These are phyloP conservation scores for Aspergillus chevalieri DNA, from an alignment of 2,329 filamentous ascomycete species.

Conservation along the genomic window DNA sequence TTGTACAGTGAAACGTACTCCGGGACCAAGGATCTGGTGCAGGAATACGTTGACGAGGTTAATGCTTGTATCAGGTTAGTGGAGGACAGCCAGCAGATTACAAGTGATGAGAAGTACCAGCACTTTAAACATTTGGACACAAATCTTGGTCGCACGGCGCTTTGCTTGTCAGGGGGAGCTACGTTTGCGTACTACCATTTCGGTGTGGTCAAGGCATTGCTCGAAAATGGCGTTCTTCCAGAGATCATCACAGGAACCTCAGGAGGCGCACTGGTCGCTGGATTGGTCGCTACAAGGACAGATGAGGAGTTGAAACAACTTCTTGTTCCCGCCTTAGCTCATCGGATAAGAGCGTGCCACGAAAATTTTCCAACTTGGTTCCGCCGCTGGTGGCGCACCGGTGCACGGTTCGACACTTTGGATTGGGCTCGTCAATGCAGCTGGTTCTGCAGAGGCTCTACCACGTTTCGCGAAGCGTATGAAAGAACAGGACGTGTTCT, in stretches of 20 bases:
- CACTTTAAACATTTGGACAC: constrained; percentile 84
- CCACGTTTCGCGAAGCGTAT: constrained; percentile 93
- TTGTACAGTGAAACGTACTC: constrained; percentile 98
- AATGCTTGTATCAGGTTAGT: constrained; percentile 59
- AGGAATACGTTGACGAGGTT: constrained; percentile 76
- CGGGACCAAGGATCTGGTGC: constrained; percentile 90
- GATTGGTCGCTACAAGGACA: constrained; percentile 78
- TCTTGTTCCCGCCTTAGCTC: constrained; percentile 78
- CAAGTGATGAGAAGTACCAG: constrained; percentile 65
- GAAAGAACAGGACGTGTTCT: constrained; percentile 88
- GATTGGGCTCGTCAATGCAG: constrained; percentile 80
- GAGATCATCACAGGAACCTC: constrained; percentile 96
- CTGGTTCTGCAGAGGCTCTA: constrained; percentile 87
- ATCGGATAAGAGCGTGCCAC: constrained; percentile 76
- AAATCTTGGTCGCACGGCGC: constrained; percentile 85
- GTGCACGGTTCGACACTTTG: constrained; percentile 86
- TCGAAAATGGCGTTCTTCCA: constrained; percentile 79
- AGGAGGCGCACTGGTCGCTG: constrained; percentile 84
- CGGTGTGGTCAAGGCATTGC: constrained; percentile 79
- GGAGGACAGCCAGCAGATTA: constrained; percentile 60
- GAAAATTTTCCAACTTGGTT: constrained; percentile 73
- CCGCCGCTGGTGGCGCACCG: constrained; percentile 82
- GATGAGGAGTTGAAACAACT: constrained; percentile 83
- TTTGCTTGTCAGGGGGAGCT: constrained; percentile 89
- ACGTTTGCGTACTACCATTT: constrained; percentile 97